Evolutionary conservation across 1,284 basidiomycete species (phyloP), one percentile per base, ranked within the genome.

Genomic region (Melanopsichium pennsylvanicum): DNA sequence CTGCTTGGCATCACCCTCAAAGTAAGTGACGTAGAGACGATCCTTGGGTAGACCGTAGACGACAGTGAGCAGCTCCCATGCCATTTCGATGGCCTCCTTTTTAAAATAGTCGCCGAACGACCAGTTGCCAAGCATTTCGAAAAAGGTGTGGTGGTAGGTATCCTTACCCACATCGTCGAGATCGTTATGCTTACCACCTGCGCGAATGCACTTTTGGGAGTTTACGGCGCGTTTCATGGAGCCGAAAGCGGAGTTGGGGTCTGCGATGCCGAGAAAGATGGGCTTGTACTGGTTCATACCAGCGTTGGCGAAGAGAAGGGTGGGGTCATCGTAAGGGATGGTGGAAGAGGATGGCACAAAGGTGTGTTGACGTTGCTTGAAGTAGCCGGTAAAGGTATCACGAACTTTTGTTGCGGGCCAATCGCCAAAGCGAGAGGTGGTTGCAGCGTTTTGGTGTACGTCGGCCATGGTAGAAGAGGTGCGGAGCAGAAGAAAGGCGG

Each of bases 41-140:
- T 97, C 94, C 72, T 88, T 88, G 12, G 92, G 90, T 22, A 98
- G 86, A 49, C 89, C 87, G 84, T 92, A 98, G 13, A 97, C 87
- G 44, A 88, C 84, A 5, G 94, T 97, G 59, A 98, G 84, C 32
- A 98, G 87, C 74, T 95, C 90, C 94, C 94, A 98, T 5, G 95
- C 94, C 83, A 91, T 93, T 33, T 83, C 83, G 66, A 96, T 89
- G 11, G 95, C 94, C 72, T 97, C 95, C 86, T 90, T 92, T 87
- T 98, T 98, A 87, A 98, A 98, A 84, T 98, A 98, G 83, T 98
- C 92, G 5, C 95, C 95, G 75, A 98, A 98, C 10, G 93, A 97
- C 95, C 95, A 98, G 83, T 98, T 98, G 37, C 95, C 95, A 66
- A 98, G 84, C 95, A 98, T 98, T 84, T 98, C 95, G 80, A 98